Conservation (phyloP, 371 early-diverging fungal species). For the Nematocida sp. region DNA sequence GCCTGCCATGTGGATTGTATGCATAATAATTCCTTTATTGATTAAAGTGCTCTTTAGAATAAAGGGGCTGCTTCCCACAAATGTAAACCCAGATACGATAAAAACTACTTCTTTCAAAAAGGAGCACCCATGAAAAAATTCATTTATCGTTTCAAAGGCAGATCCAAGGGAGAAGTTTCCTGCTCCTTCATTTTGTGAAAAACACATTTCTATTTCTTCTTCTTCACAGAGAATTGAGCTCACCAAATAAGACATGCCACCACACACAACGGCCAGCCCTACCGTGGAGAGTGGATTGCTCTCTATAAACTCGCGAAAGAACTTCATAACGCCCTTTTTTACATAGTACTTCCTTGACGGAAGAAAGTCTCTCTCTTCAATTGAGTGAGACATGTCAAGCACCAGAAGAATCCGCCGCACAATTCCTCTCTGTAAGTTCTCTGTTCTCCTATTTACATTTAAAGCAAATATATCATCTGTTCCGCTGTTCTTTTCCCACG, state of each 20-base stretch:
- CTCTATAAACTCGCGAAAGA: constrained; percentile 41
- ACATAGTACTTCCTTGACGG: constrained; percentile 44
- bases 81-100: constrained; percentile 22
- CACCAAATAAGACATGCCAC: constrained; percentile 39
- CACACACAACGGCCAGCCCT: constrained; percentile 29
- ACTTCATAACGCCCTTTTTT: constrained; percentile 21
- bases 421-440: constrained; percentile 45
- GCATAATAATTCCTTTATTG: constrained; percentile 60
- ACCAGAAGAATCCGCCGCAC: constrained; percentile 39
- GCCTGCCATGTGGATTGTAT: constrained; percentile 64
- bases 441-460: constrained; percentile 33
- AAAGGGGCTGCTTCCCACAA: constrained; percentile 36
- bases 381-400: constrained; percentile 38
- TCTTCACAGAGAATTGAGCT: constrained; percentile 24
- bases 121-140: constrained; percentile 31
- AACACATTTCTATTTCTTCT: constrained; percentile 19
- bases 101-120: constrained; percentile 48
- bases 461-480: neutral
- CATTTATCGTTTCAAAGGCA: constrained; percentile 32
- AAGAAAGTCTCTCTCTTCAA: constrained; percentile 52
- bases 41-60: constrained; percentile 18
- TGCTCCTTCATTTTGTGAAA: constrained; percentile 1
- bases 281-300: constrained; percentile 53
- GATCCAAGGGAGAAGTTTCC: constrained; percentile 43
- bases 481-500: constrained; percentile 26